phyloP scores from a whole-genome alignment of 116 monocot species.

The Phalaenopsis hybrid region DNA sequence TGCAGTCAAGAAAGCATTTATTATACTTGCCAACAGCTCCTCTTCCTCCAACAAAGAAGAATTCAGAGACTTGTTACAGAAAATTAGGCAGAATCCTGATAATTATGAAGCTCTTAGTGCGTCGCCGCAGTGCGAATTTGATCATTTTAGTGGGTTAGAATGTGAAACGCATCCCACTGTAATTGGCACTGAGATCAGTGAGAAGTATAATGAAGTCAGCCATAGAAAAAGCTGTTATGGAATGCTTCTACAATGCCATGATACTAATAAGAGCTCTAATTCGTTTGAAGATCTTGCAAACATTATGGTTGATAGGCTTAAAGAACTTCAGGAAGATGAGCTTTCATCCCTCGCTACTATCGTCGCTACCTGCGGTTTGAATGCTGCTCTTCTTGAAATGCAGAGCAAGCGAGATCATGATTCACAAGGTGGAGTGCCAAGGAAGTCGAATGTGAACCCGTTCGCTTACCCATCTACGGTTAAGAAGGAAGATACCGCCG shows the following conservation, averaged over 20 bases:
- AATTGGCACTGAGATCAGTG: not conserved
- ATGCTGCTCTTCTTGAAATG: slow-evolving; percentile 56
- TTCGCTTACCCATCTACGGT: not conserved
- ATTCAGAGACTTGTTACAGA: slow-evolving; percentile 53
- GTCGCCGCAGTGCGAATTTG: too few relatives aligned
- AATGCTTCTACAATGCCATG: too few relatives aligned
- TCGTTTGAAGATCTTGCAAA: slow-evolving; percentile 25
- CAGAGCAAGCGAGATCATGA: slow-evolving; percentile 24
- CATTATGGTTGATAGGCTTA: slow-evolving; percentile 64
- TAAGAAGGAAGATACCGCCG: slow-evolving; percentile 25
- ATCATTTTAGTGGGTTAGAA: not conserved
- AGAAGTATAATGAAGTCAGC: not conserved
- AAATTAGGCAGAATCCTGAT: slow-evolving; percentile 78
- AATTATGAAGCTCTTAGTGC: too few relatives aligned
- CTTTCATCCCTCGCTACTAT: slow-evolving; percentile 69
- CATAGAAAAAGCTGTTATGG: too few relatives aligned
- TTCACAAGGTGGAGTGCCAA: too few relatives aligned
- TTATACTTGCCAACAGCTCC: slow-evolving; percentile 43
- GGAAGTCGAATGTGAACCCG: too few relatives aligned
- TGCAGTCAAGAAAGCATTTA: slow-evolving; percentile 68
- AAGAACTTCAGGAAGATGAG: slow-evolving; percentile 60
- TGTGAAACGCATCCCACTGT: not conserved
- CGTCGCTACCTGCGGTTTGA: slow-evolving; percentile 80
- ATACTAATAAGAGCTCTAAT: not conserved
- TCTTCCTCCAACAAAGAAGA: slow-evolving; percentile 54